Conservation (phyloP, 1,284 basidiomycete genomes). For the Ceratobasidium papillatum region DNA sequence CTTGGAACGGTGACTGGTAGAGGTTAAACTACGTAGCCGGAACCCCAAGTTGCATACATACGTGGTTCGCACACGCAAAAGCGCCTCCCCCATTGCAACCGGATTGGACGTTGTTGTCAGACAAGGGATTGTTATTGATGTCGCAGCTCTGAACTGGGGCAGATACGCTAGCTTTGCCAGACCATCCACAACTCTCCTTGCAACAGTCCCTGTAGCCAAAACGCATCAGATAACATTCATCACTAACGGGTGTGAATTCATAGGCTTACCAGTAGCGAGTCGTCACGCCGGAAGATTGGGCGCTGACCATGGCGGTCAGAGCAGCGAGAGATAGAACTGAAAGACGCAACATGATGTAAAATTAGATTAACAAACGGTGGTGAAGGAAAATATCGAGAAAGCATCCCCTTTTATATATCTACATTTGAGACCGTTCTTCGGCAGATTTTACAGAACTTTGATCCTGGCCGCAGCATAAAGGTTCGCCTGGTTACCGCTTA, state of each 20-base stretch:
- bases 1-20: constrained; percentile 41
- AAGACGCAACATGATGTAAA: too few relatives aligned
- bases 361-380: too few relatives aligned
- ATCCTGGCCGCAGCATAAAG: too few relatives aligned
- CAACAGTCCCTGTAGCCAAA: constrained; percentile 42
- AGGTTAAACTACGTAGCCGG: not conserved
- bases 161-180: constrained; percentile 44
- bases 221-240: not conserved
- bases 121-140: constrained; percentile 42
- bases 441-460: too few relatives aligned
- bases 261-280: constrained; percentile 44
- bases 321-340: not conserved
- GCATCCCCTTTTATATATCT: too few relatives aligned
- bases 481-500: too few relatives aligned
- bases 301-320: constrained; percentile 5
- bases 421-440: too few relatives aligned
- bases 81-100: constrained; percentile 41
- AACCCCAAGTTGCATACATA: too few relatives aligned
- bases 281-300: constrained; percentile 37
- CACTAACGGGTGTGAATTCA: not conserved
- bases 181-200: constrained; percentile 44
- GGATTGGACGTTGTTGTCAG: constrained; percentile 40
- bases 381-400: too few relatives aligned
- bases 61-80: constrained; percentile 41
- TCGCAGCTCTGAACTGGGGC: constrained; percentile 44